A percentile compares a stretch with the other conserved stretches of the same genome.
Evolutionary conservation across 116 monocot species (phyloP).

Genomic region (Dioscorea cayenensis): DNA sequence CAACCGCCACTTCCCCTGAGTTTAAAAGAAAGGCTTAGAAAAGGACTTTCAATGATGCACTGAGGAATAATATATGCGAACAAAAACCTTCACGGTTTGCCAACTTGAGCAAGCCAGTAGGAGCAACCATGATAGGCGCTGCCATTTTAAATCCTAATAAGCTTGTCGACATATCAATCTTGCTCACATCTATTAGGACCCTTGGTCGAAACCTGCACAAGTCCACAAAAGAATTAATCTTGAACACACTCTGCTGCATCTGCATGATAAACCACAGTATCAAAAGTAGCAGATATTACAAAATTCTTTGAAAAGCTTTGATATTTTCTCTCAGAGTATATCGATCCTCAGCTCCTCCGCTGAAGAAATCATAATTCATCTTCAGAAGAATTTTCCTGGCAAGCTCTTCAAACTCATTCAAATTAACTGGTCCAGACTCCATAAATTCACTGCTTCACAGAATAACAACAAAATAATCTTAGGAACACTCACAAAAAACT

Average conservation of each 20-base stretch:
- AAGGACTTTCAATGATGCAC: conserved; percentile 6
- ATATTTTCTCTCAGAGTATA: conserved; percentile 65
- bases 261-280: not conserved
- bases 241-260: not conserved
- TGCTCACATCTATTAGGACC: conserved; percentile 63
- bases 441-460: not conserved
- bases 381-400: conserved; percentile 62
- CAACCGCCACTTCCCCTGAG: conserved; percentile 67
- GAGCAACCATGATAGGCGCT: conserved; percentile 70
- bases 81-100: conserved; percentile 62
- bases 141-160: conserved; percentile 44
- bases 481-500: no score
- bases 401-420: conserved; percentile 58
- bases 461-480: not conserved
- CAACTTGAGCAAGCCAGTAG: conserved; percentile 52
- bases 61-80: not conserved
- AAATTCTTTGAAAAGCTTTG: conserved; percentile 62
- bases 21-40: conserved; percentile 3
- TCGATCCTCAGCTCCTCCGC: conserved; percentile 77
- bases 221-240: not conserved
- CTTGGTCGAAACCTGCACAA: conserved; percentile 55
- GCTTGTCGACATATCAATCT: conserved; percentile 54
- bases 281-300: conserved; percentile 17
- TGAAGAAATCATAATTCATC: conserved; percentile 65
- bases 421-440: conserved; percentile 30